Conservation (phyloP, 129 eudicot genomes). For the Erigeron canadensis region DNA sequence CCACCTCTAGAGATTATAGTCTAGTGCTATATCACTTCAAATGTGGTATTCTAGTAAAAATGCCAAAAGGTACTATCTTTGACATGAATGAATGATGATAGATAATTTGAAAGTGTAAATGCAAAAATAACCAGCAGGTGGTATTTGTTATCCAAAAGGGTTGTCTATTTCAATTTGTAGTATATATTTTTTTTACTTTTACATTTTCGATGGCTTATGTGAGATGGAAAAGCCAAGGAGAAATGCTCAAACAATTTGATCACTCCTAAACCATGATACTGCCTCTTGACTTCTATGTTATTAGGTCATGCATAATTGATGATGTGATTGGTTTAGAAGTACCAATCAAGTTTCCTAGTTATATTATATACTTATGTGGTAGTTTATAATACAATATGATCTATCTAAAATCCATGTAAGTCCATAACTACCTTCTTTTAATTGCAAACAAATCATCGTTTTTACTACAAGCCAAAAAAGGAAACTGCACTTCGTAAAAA, state of each 20-base stretch:
- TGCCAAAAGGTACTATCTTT: background rate
- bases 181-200: background rate
- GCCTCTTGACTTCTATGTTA: background rate
- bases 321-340: background rate
- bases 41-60: background rate
- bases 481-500: background rate
- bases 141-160: background rate
- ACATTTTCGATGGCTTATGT: background rate
- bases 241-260: background rate
- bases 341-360: background rate
- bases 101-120: background rate
- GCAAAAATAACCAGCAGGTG: slow-evolving; percentile 1
- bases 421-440: background rate
- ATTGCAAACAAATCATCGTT: background rate
- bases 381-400: background rate
- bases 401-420: no score
- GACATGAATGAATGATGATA: background rate
- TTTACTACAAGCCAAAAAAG: background rate
- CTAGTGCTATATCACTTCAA: background rate
- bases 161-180: background rate
- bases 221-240: background rate
- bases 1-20: no score
- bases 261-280: background rate
- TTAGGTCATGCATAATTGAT: background rate
- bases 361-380: background rate